These are phyloP conservation scores for Anthostomella pinea DNA, from an alignment of 2,329 filamentous ascomycete species.

Conservation along the genomic window DNA sequence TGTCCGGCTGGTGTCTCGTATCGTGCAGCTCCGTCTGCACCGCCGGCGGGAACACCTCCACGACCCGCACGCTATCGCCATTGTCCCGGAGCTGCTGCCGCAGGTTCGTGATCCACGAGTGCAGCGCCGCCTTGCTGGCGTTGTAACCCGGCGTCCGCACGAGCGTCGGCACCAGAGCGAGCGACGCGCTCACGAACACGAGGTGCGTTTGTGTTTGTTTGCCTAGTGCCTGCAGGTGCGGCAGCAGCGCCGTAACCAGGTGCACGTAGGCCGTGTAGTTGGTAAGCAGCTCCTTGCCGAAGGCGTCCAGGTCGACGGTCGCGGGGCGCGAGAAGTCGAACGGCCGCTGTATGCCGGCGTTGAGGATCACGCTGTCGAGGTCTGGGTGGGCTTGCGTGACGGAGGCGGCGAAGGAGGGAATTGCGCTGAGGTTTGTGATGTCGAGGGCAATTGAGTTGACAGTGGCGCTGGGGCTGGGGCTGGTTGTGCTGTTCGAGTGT, in stretches of 20 bases:
- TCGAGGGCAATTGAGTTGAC: conserved; percentile 38
- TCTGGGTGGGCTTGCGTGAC: conserved; percentile 39
- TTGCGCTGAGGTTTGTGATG: conserved; percentile 37
- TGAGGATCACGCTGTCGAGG: conserved; percentile 50
- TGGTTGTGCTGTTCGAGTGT: conserved; percentile 30
- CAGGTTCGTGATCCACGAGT: conserved; percentile 42
- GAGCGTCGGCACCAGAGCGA: conserved; percentile 40
- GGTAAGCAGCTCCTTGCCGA: conserved; percentile 40
- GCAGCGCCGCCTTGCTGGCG: conserved; percentile 48
- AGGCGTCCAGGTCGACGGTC: conserved; percentile 35
- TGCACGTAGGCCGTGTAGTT: conserved; percentile 45
- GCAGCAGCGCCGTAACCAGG: conserved; percentile 43
- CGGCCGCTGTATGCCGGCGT: conserved; percentile 46
- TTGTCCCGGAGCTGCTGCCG: conserved; percentile 40
- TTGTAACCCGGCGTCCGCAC: conserved; percentile 44
- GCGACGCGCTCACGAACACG: conserved; percentile 28
- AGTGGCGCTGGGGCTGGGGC: conserved; percentile 14
- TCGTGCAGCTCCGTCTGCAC: conserved; percentile 46
- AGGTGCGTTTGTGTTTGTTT: conserved; percentile 16
- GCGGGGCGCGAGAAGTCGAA: conserved; percentile 43
- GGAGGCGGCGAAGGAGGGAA: conserved; percentile 31
- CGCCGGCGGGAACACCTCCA: conserved; percentile 43
- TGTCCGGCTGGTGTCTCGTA: conserved; percentile 36
- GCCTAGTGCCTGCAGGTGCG: conserved; percentile 34
- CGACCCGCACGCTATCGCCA: conserved; percentile 29